phyloP scores from a whole-genome alignment of 176 grass and related monocot species.

The Oryza rufipogon region DNA sequence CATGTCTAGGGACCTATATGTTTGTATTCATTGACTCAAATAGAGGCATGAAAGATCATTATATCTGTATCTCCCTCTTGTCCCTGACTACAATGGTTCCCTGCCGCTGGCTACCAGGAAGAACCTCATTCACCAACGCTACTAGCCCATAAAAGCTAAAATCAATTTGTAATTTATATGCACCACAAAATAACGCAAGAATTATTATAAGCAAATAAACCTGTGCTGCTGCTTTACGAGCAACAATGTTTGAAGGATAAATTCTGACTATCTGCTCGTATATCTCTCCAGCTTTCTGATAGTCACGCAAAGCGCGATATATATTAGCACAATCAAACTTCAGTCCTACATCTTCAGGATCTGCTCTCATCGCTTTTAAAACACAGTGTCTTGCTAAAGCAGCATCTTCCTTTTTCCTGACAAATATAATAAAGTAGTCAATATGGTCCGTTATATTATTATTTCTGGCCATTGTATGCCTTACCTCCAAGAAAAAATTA shows the following conservation, averaged over 20 bases:
- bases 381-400: slow-evolving; percentile 74
- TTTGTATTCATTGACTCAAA: too few relatives aligned
- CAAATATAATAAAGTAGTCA: slow-evolving; percentile 17
- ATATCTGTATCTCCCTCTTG: too few relatives aligned
- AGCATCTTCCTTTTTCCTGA: slow-evolving; percentile 63
- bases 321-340: slow-evolving; percentile 78
- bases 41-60: too few relatives aligned
- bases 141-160: background rate
- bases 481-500: background rate
- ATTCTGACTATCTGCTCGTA: slow-evolving; percentile 79
- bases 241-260: slow-evolving; percentile 53
- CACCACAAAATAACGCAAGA: background rate
- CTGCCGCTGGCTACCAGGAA: too few relatives aligned
- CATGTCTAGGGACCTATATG: too few relatives aligned
- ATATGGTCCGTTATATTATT: background rate
- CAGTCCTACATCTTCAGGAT: slow-evolving; percentile 76
- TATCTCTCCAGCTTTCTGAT: slow-evolving; percentile 75
- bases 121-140: too few relatives aligned
- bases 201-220: slow-evolving; percentile 38
- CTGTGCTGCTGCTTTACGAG: slow-evolving; percentile 73
- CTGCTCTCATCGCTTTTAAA: slow-evolving; percentile 84
- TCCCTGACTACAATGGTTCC: too few relatives aligned
- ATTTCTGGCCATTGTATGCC: background rate
- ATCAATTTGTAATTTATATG: background rate
- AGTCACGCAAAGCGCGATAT: slow-evolving; percentile 58